Percentiles rank a stretch among this genome's conserved stretches.
phyloP scores from a whole-genome alignment of 495 filamentous ascomycete species.

The Cercophora samala region DNA sequence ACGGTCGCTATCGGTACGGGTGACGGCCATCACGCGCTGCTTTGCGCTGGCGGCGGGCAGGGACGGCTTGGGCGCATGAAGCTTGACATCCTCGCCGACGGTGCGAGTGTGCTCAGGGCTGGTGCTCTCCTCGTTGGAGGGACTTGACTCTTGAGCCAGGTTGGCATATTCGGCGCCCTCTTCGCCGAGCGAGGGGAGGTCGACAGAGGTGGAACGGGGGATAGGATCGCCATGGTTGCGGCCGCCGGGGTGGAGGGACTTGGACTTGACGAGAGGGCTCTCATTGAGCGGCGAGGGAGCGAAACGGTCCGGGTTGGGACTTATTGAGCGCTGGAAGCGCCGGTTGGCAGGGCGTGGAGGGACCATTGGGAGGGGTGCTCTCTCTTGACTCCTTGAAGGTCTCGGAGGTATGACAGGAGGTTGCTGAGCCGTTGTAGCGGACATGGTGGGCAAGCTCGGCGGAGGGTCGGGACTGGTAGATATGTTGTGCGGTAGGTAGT shows the following conservation, averaged over 20 bases:
- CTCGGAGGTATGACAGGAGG: constrained; percentile 62
- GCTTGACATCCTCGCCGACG: constrained; percentile 73
- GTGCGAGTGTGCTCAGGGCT: constrained; percentile 69
- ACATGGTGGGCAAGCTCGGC: constrained; percentile 30
- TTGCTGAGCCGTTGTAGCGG: constrained; percentile 52
- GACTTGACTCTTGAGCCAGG: constrained; percentile 46
- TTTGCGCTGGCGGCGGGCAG: constrained; percentile 74
- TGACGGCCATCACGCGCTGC: constrained; percentile 73
- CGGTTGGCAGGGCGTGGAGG: constrained; percentile 69
- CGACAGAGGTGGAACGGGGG: constrained; percentile 71
- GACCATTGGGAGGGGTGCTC: constrained; percentile 48
- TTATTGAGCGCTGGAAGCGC: constrained; percentile 70
- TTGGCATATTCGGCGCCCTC: constrained; percentile 86
- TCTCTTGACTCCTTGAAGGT: constrained; percentile 50
- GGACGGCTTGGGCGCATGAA: constrained; percentile 88
- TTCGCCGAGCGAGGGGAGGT: constrained; percentile 79
- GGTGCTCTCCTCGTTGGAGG: constrained; percentile 34
- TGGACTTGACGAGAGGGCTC: constrained; percentile 35
- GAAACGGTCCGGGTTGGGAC: constrained; percentile 72
- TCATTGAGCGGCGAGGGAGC: constrained; percentile 86
- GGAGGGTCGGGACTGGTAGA: constrained; percentile 7
- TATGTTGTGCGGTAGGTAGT: constrained; percentile 1
- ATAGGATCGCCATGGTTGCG: constrained; percentile 45
- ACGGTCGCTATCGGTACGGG: constrained; percentile 80
- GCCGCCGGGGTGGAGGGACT: constrained; percentile 33